Evolutionary conservation across 805 yeast species (phyloP).

Genomic region (Monosporozyma unispora): DNA sequence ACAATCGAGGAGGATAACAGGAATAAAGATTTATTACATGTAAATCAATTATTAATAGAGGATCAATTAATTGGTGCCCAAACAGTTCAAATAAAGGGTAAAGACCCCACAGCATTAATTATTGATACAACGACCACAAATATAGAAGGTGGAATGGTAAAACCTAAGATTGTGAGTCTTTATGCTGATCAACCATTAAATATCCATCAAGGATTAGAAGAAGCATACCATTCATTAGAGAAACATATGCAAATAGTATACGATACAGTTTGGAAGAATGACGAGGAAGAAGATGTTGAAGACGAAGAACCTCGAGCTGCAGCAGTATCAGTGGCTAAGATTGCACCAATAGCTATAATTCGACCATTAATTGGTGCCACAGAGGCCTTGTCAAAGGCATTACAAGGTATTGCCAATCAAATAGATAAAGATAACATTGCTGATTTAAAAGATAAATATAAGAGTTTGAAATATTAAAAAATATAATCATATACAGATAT

Average conservation of each 20-base stretch:
- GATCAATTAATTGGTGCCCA: slow-evolving; percentile 30
- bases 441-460: slow-evolving; percentile 61
- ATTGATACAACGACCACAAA: slow-evolving; percentile 18
- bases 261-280: slow-evolving; percentile 48
- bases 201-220: slow-evolving; percentile 59
- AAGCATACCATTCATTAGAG: slow-evolving; percentile 69
- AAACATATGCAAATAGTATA: slow-evolving; percentile 58
- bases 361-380: slow-evolving; percentile 90
- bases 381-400: slow-evolving; percentile 74
- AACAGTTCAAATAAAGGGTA: slow-evolving; percentile 28
- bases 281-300: slow-evolving; percentile 33
- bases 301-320: no score
- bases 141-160: slow-evolving; percentile 11
- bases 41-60: slow-evolving; percentile 24
- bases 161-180: slow-evolving; percentile 45
- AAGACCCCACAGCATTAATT: slow-evolving; percentile 21
- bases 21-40: slow-evolving; percentile 9
- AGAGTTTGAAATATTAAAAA: slow-evolving; percentile 16
- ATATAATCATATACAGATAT: not conserved
- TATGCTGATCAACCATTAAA: slow-evolving; percentile 79
- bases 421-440: slow-evolving; percentile 56
- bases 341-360: slow-evolving; percentile 71
- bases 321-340: slow-evolving; percentile 56
- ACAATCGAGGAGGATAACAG: slow-evolving; percentile 4
- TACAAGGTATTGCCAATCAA: slow-evolving; percentile 77